Base-by-base conservation (phyloP, 768 basidiomycete species). In the Leccinum broughii region DNA sequence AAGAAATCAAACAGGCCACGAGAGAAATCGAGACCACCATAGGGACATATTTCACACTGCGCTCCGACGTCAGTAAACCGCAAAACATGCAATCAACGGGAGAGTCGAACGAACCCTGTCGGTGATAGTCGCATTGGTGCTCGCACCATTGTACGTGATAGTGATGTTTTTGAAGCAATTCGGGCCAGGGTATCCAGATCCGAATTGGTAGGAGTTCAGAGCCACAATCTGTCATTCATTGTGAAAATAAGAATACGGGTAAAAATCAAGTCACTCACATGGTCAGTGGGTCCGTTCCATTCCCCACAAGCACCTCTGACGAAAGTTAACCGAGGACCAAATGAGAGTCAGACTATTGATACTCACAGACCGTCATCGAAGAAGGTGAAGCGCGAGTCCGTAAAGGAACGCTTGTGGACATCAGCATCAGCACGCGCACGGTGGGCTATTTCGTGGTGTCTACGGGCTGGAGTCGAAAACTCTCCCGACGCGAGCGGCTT, bases 1-100 rank as follows among this genome's bases (percentile, higher is more conserved):
- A 92, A 89, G 73, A 66, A 74, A 22, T 70, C 56, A 76, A 93
- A 92, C 52, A 92, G 78, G 48, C 85, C 85, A n/a, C 75, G 71
- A 26, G 85, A 85, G 34, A 92, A 75, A 71, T 93, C 91, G 28
- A 92, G 82, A 37, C 83, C 89, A 51, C 81, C 82, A 59, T 75
- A 81, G 14, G 83, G 83, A 70, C 90, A 92, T 22, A 22, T 22
- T 22, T 22, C 22, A 22, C 22, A 22, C 22, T 89, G 66, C 13
- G 39, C 55, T 41, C 32, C 48, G 50, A 34, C 58, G 17, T 39
- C 24, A 30, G 20, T 62, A 3, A 68, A 55, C 32, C 1, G 15
- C 22, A 52, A 30, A 37, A 20, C 9, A 35, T 6, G 14, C 15
- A 30, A 7, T 35, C 4, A 6, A 34, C 5, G 2, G 13, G 20